Evolutionary conservation across 495 filamentous ascomycete genomes (phyloP), one percentile per base, ranked within the genome.

Genomic region (Tirmania nivea): DNA sequence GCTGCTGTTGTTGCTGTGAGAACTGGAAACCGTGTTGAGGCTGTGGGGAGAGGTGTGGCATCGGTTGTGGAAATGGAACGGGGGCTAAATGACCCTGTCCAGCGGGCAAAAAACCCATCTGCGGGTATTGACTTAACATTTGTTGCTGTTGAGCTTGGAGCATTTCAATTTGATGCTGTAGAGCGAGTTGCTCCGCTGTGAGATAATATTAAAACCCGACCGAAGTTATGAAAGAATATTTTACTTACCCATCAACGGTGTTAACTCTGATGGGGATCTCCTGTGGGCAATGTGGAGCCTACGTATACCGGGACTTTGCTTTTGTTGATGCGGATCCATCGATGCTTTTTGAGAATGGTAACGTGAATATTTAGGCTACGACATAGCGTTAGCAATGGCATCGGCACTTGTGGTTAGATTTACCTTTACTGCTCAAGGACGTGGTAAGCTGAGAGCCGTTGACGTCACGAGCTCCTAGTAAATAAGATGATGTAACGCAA

Each of bases 101-200:
- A 36, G 82, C 83, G 55, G 79, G 81, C 58, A 97, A 75, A 72
- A 96, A 80, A 59, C 86, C 86, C 83, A 96, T 89, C 66, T 92
- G 90, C 55, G 92, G 83, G 69, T 94, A 96, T 66, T 96, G 89
- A 53, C 83, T 84, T 65, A 89, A 83, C 67, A 96, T 92, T 65
- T 96, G 92, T 69, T 96, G 92, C 64, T 97, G 90, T 65, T 96
- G 92, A 66, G 93, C 87, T 70, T 97, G 90, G 59, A 97, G 77
- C 69, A 89, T 74, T 70, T 97, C 88, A 65, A 96, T 95, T 69
- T 97, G 90, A 73, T 96, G 90, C 68, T 94, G 89, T 68, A 97
- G 83, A 64, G 90, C 87, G 60, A 96, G 76, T 80, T 96, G 92
- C 75, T 96, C 90, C 86, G 94, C 86, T 90, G 59, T 34, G 52